Base-by-base conservation (phyloP, 2,329 filamentous ascomycete genomes). In the Calonectria hongkongensis region DNA sequence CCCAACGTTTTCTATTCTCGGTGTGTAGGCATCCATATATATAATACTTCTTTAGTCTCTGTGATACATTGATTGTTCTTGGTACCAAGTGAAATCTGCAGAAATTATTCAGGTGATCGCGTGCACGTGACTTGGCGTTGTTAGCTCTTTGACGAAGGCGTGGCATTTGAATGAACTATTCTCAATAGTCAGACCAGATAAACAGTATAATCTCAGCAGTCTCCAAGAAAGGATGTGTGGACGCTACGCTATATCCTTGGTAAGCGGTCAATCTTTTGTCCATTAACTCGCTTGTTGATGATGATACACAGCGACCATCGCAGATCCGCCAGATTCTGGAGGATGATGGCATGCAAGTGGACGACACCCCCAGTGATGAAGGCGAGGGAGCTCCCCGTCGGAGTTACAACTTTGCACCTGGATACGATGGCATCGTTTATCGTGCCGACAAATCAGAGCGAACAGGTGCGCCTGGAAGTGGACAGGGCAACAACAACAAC, bases 331-430 rank as follows among this genome's bases (percentile, higher is more conserved):
- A 88, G 69, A 92, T 94, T 82, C 87, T 98, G 9, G 89, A 94
- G 79, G 89, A 95, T 41, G 90, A 95, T 78, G 88, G 93, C 74
- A 94, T 98, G 91, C 90, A 89, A 3, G 91, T 95, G 3, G 88
- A 93, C 70, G 91, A 95, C 70, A 91, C 90, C 0, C 94, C 94
- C 0, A 89, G 90, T 4, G 94, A 98, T 77, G 91, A 94, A 25
- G 89, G 83, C 68, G 89, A 93, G 18, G 82, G 79, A 2, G 85
- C 87, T 1, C 90, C 91, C 1, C 90, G 94, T 45, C 94, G 95
- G 80, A 95, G 91, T 45, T 98, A 97, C 86, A 98, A 98, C 82
- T 97, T 99, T 81, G 95, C 96, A 0, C 97, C 97, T 0, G 94
- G 96, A 0, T 94, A 95, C 74, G 89, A 94, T 80, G 96, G 96